Evolutionary conservation across 2,329 filamentous ascomycete species (phyloP), one percentile per base, ranked within the genome.

Genomic region (Sclerotinia subarctica): DNA sequence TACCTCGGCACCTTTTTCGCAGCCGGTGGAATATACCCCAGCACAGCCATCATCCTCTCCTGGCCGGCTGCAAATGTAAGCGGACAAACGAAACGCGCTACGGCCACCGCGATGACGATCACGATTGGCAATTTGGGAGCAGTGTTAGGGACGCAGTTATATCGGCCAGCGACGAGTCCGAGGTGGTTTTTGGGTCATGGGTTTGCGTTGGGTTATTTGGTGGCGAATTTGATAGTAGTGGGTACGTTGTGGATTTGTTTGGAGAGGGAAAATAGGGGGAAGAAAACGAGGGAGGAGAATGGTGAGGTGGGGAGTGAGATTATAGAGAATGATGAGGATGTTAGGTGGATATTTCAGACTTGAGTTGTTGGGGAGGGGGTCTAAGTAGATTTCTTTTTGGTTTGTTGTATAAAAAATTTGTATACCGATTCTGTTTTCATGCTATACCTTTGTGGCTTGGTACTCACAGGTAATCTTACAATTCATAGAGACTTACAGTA

Each of bases 51-150:
- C 2, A 84, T 87, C 0, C 80, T 92, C 0, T 87, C 86, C 0
- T 92, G 89, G 89, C 87, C 88, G 0, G 88, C 89, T 1, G 90
- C 90, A 76, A 91, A 92, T 69, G 87, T 92, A 0, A 88, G 86
- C 0, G 88, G 88, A 0, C 88, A 91, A 77, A 90, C 88, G 0
- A 92, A 92, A 77, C 82, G 89, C 0, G 87, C 86, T 0, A 86
- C 88, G 5, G 87, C 86, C 2, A 90, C 88, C 59, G 89, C 86
- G 0, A 86, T 92, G 84, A 88, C 91, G 72, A 91, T 92, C 68
- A 88, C 85, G 13, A 88, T 92, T 63, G 90, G 89, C 0, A 91
- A 91, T 71, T 75, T 89, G 1, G 89, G 89, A 0, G 88, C 88
- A 0, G 87, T 91, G 0, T 72, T 92, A 32, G 89, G 89, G 0